A percentile compares a stretch with the other conserved stretches of the same genome.
Evolutionary conservation across 768 basidiomycete genomes (phyloP).

Genomic region (Suillus luteus): DNA sequence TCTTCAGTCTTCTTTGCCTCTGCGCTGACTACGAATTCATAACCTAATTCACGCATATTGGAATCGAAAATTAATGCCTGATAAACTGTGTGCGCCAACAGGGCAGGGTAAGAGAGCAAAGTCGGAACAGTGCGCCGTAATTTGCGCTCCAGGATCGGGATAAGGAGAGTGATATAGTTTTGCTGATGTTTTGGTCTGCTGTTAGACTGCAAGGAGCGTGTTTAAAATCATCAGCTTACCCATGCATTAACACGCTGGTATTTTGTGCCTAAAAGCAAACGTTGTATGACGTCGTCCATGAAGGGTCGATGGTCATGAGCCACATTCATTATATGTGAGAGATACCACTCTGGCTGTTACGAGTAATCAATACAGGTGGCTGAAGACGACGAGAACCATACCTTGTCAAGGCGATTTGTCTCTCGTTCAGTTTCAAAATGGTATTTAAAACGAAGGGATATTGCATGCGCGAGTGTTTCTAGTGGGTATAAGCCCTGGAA

Average conservation of each 20-base stretch:
- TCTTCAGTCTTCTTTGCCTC: slow-evolving; percentile 30
- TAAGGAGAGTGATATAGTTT: slow-evolving; percentile 78
- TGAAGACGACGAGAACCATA: slow-evolving; percentile 26
- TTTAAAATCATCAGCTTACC: slow-evolving; percentile 45
- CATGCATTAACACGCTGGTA: slow-evolving; percentile 70
- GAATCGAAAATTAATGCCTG: slow-evolving; percentile 90
- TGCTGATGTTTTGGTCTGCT: slow-evolving; percentile 46
- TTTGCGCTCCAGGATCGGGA: slow-evolving; percentile 78
- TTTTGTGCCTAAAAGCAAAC: slow-evolving; percentile 62
- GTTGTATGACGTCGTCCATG: slow-evolving; percentile 75
- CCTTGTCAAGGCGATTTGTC: slow-evolving; percentile 95
- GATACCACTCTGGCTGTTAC: slow-evolving; percentile 92
- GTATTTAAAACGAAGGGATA: slow-evolving; percentile 88
- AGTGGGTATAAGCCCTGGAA: slow-evolving; percentile 74
- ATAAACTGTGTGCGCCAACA: slow-evolving; percentile 95
- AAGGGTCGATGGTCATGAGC: slow-evolving; percentile 83
- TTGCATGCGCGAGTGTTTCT: slow-evolving; percentile 80
- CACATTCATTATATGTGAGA: slow-evolving; percentile 87
- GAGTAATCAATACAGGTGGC: not conserved
- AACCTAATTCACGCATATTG: slow-evolving; percentile 72
- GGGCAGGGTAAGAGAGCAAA: slow-evolving; percentile 73
- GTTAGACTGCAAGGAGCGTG: slow-evolving; percentile 8
- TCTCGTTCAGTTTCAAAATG: slow-evolving; percentile 88
- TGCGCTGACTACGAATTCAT: slow-evolving; percentile 43
- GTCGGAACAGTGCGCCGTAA: slow-evolving; percentile 72